Percentiles rank a stretch among this genome's conserved stretches.
These are phyloP conservation scores for Pseudogymnoascus sp. DNA, from an alignment of 2,329 filamentous ascomycete genomes.

Conservation along the genomic window DNA sequence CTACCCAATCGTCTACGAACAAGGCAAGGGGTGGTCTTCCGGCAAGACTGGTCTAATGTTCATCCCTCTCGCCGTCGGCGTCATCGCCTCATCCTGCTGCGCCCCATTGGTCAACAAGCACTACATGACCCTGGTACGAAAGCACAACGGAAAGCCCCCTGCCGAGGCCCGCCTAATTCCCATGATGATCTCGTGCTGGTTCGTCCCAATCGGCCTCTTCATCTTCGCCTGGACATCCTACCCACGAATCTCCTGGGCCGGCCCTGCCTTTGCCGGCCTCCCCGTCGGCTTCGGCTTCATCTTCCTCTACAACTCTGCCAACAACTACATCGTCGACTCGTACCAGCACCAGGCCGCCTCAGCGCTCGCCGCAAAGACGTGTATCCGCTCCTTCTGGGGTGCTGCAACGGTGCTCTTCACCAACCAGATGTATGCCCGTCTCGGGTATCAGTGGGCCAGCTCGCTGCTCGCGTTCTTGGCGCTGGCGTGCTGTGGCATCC, in stretches of 20 bases:
- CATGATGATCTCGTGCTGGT: constrained; percentile 73
- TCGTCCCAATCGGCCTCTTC: constrained; percentile 57
- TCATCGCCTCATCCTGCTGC: constrained; percentile 56
- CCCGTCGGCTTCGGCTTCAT: constrained; percentile 57
- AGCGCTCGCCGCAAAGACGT: constrained; percentile 74
- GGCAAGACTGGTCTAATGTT: constrained; percentile 77
- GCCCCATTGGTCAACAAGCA: constrained; percentile 71
- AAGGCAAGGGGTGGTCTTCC: constrained; percentile 69
- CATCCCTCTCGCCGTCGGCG: constrained; percentile 71
- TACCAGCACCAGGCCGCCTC: constrained; percentile 70
- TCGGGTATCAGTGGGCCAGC: constrained; percentile 70
- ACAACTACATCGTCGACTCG: constrained; percentile 52
- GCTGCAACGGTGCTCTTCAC: constrained; percentile 71
- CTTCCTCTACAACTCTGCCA: constrained; percentile 53
- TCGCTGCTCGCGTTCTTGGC: constrained; percentile 64
- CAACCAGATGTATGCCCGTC: constrained; percentile 65
- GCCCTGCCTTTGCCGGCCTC: constrained; percentile 48
- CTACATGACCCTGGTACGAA: constrained; percentile 55
- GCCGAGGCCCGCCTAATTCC: constrained; percentile 71
- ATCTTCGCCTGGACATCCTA: constrained; percentile 61
- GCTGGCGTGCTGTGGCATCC: constrained; percentile 71
- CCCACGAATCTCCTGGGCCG: constrained; percentile 45
- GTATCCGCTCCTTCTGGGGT: constrained; percentile 71
- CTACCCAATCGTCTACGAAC: constrained; percentile 58
- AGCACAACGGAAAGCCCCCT: constrained; percentile 63